Conservation (phyloP, 345 rosid species). For the Streptanthus diversifolius region DNA sequence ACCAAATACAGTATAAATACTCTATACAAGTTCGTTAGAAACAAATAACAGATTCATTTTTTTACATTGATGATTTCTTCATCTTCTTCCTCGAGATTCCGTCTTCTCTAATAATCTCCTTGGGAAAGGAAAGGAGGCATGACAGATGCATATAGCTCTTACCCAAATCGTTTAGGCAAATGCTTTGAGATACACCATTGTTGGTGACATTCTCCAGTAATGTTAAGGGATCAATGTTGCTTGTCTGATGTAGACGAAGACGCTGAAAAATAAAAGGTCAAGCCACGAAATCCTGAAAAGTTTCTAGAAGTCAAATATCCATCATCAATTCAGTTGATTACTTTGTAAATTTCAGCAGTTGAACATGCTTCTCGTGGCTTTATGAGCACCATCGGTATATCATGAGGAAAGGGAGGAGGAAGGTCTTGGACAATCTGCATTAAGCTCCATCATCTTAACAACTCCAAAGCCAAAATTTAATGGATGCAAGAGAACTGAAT, state of each 20-base stretch:
- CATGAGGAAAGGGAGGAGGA: conserved; percentile 64
- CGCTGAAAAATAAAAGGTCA: conserved; percentile 42
- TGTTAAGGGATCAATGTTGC: conserved; percentile 61
- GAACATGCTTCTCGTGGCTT: conserved; percentile 89
- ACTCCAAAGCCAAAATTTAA: not conserved
- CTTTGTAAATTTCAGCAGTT: conserved; percentile 95
- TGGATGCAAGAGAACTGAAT: not conserved
- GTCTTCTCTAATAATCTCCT: no score
- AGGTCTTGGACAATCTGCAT: conserved; percentile 80
- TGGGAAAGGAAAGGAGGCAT: not conserved
- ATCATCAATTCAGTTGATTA: conserved; percentile 27
- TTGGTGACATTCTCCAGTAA: conserved; percentile 69
- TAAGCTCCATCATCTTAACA: not conserved
- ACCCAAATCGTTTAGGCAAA: conserved; percentile 90
- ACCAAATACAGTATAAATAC: no score
- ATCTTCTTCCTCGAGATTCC: no score
- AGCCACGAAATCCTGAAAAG: conserved; percentile 8
- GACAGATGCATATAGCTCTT: conserved; percentile 19
- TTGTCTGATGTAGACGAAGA: conserved; percentile 63
- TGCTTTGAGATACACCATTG: conserved; percentile 74
- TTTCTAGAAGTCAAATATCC: not conserved
- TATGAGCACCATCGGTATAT: conserved; percentile 79
- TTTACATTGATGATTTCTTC: no score
- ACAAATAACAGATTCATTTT: no score
- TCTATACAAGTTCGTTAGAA: no score